A percentile compares a stretch with the other conserved stretches of the same genome.
Evolutionary conservation across 148 eudicot genomes (phyloP).

Genomic region (Vaccinium myrtillus): DNA sequence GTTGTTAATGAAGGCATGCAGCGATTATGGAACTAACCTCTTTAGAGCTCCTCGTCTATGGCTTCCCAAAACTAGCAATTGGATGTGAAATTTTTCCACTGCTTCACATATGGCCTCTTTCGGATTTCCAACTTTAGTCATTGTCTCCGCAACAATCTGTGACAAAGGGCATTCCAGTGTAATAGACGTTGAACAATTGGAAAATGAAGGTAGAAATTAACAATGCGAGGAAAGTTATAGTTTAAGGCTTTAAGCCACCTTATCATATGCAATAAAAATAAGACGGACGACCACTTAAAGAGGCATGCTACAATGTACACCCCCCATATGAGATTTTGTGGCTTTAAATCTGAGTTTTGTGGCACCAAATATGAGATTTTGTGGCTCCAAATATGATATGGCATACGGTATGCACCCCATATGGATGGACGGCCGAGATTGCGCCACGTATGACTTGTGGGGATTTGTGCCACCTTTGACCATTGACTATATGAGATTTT

Average conservation of each 20-base stretch:
- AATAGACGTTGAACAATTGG: not conserved
- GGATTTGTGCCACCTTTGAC: too few species aligned
- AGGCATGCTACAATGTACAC: too few species aligned
- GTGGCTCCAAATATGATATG: too few species aligned
- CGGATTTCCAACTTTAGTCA: slow-evolving; percentile 56
- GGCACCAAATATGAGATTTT: too few species aligned
- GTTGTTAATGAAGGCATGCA: not conserved
- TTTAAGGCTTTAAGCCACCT: not conserved
- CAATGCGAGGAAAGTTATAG: not conserved
- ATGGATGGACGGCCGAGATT: too few species aligned
- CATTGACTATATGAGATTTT: too few species aligned
- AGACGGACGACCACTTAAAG: too few species aligned
- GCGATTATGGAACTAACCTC: slow-evolving; percentile 35
- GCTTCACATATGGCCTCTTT: slow-evolving; percentile 61
- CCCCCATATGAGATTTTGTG: too few species aligned
- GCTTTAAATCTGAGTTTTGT: too few species aligned
- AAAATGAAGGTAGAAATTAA: not conserved
- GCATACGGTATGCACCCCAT: too few species aligned
- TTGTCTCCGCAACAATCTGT: slow-evolving; percentile 54
- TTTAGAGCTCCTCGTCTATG: slow-evolving; percentile 50
- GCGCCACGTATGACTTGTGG: too few species aligned
- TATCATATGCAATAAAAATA: too few species aligned
- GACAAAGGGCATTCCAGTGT: not conserved
- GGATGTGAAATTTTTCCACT: slow-evolving; percentile 41
- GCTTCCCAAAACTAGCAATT: slow-evolving; percentile 61